Evolutionary conservation across 305 asterid species (phyloP).

Genomic region (Fraxinus latifolia): DNA sequence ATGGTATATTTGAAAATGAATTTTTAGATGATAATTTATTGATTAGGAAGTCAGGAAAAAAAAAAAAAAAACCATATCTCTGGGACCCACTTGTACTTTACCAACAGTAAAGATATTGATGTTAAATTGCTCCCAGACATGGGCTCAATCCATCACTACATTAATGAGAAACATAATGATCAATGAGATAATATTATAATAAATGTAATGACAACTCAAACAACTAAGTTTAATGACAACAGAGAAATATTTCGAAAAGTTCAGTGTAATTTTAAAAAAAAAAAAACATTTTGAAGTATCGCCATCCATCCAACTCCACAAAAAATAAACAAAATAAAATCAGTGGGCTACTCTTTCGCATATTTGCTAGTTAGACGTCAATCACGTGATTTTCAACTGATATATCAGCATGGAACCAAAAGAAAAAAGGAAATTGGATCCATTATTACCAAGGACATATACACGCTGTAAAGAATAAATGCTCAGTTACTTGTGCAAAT

Average conservation of each 20-base stretch:
- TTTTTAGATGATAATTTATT: neutral
- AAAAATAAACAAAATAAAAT: neutral
- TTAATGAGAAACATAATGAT: neutral
- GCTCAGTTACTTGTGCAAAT: neutral
- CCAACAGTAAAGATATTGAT: too few species aligned
- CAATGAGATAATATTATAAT: too few species aligned
- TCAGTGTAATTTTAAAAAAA: neutral
- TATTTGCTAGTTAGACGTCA: neutral
- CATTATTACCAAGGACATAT: neutral
- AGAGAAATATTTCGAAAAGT: neutral
- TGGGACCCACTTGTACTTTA: too few species aligned
- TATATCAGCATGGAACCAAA: neutral
- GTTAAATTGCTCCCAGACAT: too few species aligned
- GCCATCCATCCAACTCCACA: neutral
- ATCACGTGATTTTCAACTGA: neutral
- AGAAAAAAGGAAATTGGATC: neutral
- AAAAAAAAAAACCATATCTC: too few species aligned
- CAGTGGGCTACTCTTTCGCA: neutral
- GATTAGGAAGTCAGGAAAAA: too few species aligned
- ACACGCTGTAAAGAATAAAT: neutral
- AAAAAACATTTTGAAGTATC: neutral
- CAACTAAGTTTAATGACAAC: neutral
- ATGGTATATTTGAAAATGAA: neutral
- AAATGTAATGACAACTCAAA: neutral
- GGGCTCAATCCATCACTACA: neutral